Evolutionary conservation across 1,284 basidiomycete species (phyloP), one percentile per base, ranked within the genome.

Genomic region (Boletellus deceptivus): DNA sequence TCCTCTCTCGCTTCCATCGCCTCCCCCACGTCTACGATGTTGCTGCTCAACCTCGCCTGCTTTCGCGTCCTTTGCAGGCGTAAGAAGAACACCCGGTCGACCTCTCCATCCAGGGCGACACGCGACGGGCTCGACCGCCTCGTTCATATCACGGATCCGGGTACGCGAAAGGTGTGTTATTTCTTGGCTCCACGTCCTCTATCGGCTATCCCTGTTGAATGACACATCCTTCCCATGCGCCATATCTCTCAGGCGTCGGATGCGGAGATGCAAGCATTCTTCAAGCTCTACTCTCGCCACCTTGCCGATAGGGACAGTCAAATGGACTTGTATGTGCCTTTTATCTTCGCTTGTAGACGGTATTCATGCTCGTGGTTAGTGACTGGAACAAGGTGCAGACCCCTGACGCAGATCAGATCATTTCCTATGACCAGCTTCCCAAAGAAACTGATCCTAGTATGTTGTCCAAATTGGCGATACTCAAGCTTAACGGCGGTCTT

Each of bases 401-500:
- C 6, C 94, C 95, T 51, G 86, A 90, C 43, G 82, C 84, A 13
- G 89, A 97, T 68, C 89, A 95, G 75, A 89, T 98, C 67, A 81
- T 94, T 33, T 84, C 91, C 25, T 98, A 98, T 74, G 74, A 84
- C 48, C 73, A 84, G 55, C 86, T 98, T 37, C 75, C 84, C 34
- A 63, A 78, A 49, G 72, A 75, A 11, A 71, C 77, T 49, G 82
- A 92, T 69, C 73, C 79, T 36, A 74, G 78, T 56, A 86, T 88
- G 68, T 82, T 97, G 65, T 84, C 85, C 77, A 95, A 94, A 77
- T 85, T 98, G 58, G 96, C 93, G 48, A 93, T 98, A 36, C 87
- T 98, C 76, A 98, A 98, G 78, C 88, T 98, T 68, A 98, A 98
- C 72, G 96, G 97, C 73, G 96, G 96, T 74, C 86, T 98, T 49